Base-by-base conservation (phyloP, 495 filamentous ascomycete genomes). In the Rusavskia elegans region DNA sequence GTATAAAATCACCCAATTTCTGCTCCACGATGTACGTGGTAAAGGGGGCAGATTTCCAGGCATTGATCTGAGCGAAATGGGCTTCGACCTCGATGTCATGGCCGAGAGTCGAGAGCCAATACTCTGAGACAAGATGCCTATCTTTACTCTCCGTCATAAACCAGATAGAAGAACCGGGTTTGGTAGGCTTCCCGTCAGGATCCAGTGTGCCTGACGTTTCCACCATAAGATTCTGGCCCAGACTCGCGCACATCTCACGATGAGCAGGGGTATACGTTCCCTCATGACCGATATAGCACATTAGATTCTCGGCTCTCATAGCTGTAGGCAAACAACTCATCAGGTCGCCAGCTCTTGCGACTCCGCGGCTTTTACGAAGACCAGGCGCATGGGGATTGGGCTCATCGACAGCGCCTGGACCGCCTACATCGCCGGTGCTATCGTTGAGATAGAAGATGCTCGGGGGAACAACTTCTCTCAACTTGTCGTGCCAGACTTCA, bases 211-310 rank as follows among this genome's bases (percentile, higher is more conserved):
- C 69, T 8, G 89, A 95, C 1, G 87, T 80, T 54, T 95, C 84
- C 2, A 98, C 87, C 92, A 98, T 98, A 49, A 98, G 83, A 61
- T 98, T 98, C 49, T 98, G 92, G 0, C 92, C 90, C 36, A 98
- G 71, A 53, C 82, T 92, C 16, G 85, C 92, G 66, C 90, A 98
- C 92, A 98, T 98, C 62, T 98, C 92, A 61, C 87, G 82, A 64
- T 98, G 92, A 16, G 88, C 84, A 49, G 92, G 89, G 0, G 92
- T 98, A 61, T 93, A 98, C 2, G 92, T 98, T 0, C 92, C 92
- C 68, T 98, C 92, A 59, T 96, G 92, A 2, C 92, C 92, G 57
- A 96, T 83, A 62, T 98, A 98, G 67, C 89, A 96, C 90, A 96
- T 95, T 61, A 98, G 73, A 53, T 98, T 98, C 55, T 93, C 83